Evolutionary conservation across 2,329 filamentous ascomycete species (phyloP), one percentile per base, ranked within the genome.

Genomic region (Colletotrichum costaricense): DNA sequence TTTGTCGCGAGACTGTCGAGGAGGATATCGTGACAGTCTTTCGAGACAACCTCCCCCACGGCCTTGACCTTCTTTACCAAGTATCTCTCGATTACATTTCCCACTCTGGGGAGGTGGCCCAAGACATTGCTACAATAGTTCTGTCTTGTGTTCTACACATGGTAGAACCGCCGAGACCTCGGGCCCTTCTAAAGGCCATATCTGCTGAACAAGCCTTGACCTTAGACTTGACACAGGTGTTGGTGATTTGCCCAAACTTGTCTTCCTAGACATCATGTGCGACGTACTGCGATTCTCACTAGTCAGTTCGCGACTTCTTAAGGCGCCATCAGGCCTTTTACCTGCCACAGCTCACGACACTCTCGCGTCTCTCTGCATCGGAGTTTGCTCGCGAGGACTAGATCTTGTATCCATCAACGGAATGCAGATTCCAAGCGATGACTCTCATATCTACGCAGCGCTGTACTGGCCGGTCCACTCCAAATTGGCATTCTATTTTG

Each of bases 361-460:
- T 8, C 30, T 67, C 26, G 56, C 65, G 0, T 54, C 42, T 22
- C 4, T 7, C 2, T 67, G 65, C 28, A 1, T 62, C 16, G 56
- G 54, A 2, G 65, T 38, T 4, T 67, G 55, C 14, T 54, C 8
- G n/a, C 38, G 26, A 1, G 64, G 30, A 11, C 14, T 28, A 1
- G 9, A 2, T 11, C 2, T 5, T 0, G 56, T 0, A 35, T 35
- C 33, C 1, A 35, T 8, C 2, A 1, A 1, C 0, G 2, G 12
- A 0, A 5, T 22, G 2, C 2, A 35, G 5, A 54, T 55, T 33
- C 65, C 56, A 12, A 67, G 30, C 24, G 65, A 62, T 0, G 28
- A 60, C 22, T 62, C 30, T 6, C 22, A 24, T 6, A 2, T 38
- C 16, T 67, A 62, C 28, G 65, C 65, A 1, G 42, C 65, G 6